A percentile compares a stretch with the other conserved stretches of the same genome.
Evolutionary conservation across 2,329 filamentous ascomycete genomes (phyloP).

Genomic region (Cryphonectria nitschkei): DNA sequence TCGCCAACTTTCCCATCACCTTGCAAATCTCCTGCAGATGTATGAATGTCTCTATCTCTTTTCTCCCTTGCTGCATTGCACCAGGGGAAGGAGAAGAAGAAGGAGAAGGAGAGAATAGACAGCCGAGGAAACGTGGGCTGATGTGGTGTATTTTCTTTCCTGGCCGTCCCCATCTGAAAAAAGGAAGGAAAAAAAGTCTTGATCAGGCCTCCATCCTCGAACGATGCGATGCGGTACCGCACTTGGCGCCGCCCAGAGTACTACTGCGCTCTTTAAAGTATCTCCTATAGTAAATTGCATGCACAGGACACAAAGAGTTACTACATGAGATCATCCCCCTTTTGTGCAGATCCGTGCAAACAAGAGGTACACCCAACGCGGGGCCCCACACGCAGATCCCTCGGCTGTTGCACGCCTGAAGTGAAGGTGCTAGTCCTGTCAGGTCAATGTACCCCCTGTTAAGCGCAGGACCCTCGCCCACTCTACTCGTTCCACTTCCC

Average conservation of each 20-base stretch:
- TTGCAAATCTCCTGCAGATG: no score
- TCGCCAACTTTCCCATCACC: no score
- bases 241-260: background rate
- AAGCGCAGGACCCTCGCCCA: background rate
- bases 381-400: conserved; percentile 17
- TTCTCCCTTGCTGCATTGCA: background rate
- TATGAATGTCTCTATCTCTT: no score
- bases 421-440: background rate
- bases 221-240: background rate
- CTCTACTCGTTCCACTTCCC: background rate
- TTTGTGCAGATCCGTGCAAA: conserved; percentile 2
- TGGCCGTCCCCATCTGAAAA: background rate
- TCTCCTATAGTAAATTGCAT: no score
- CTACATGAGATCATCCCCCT: background rate
- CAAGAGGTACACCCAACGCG: conserved; percentile 12
- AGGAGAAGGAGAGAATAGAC: no score
- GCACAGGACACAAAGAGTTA: no score
- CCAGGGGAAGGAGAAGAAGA: background rate
- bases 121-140: background rate
- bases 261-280: no score
- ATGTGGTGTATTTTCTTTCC: background rate
- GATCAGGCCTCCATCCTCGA: background rate
- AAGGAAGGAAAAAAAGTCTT: background rate
- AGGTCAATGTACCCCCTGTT: background rate
- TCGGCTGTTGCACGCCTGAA: background rate